Evolutionary conservation across 2,329 filamentous ascomycete genomes (phyloP), one percentile per base, ranked within the genome.

Genomic region (Metarhizium guizhouense): DNA sequence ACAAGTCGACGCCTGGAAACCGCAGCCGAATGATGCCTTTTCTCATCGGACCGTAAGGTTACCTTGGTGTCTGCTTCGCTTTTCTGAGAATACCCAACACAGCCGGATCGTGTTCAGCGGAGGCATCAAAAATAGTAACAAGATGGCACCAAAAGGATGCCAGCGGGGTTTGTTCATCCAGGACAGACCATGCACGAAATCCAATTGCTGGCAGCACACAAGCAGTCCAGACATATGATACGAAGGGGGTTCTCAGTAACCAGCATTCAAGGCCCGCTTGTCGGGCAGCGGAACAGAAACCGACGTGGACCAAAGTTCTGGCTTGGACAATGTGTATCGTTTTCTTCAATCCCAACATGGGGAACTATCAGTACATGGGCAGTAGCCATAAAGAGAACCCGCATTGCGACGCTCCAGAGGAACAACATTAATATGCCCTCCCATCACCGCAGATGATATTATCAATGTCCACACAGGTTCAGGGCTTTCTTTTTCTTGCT

Each of bases 311-410:
- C 10, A 45, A n/a, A 11, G 45, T 38, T 34, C 30, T 56, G 20
- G 54, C 40, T 20, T 32, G 40, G n/a, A 40, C 6, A 49, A 40
- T 54, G 7, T 11, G 30, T 38, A 18, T 47, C 7, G 6, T 47
- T 47, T 47, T n/a, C 43, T 29, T 5, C n/a, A 18, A 40, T 30
- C 30, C 25, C 45, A 13, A 30, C 3, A 29, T 5, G 34, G 13
- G 7, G 20, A 32, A 48, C 48, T 48, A 55, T 55, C 53, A 47
- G 29, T 47, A 52, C 53, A 55, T 30, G 18, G 47, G n/a, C 48
- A 13, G 38, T 18, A 18, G 30, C 40, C 32, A 29, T 29, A 2
- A 36, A 11, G 29, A 34, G 11, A 42, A 6, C 10, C 14, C 20
- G 45, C 25, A 48, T 32, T 11, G 43, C 13, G 45, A 30, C 13